Base-by-base conservation (phyloP, 192 early-diverging fungal genomes). In the Physocladia obscura region DNA sequence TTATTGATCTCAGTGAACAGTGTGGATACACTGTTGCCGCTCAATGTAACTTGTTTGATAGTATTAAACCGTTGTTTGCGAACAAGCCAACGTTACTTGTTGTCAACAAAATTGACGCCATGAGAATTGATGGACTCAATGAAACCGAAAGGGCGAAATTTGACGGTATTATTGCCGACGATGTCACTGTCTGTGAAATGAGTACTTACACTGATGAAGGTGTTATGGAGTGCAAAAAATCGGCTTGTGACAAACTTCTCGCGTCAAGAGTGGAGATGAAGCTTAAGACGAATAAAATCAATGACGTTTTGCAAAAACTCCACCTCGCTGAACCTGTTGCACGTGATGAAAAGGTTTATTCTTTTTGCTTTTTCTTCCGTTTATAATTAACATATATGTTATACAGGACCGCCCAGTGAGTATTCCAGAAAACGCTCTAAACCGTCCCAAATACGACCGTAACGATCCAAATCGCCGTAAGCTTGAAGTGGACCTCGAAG, bases 41-140 rank as follows among this genome's bases (percentile, higher is more conserved):
- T 49, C 98, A 99, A 79, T 77, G 85, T 68, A 88, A 77, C 50
- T 82, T 98, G 49, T 98, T 93, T 85, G 84, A 94, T 64, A 92
- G 91, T 70, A 97, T 99, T 81, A 94, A 95, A 83, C 96, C 98
- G 4, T 85, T 99, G 64, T 99, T 99, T 69, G 91, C 92, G 76
- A 97, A 97, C 88, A 99, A 99, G 86, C 96, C 96, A 31, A 93
- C 90, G 48, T 69, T 98, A 47, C 82, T 99, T 19, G 92, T 99
- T 38, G 78, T 96, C 52, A 98, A 94, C 87, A 99, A 99, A 84
- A 98, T 93, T 73, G 98, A 99, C 75, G 81, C 87, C 22, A 88
- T 84, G 78, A 83, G 89, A 38, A 89, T 92, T 22, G 93, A 93
- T 62, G 86, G 93, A 40, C 75, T 98, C 44, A 78, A 80, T 29